phyloP scores from a whole-genome alignment of 2,329 filamentous ascomycete genomes.

The Exophiala spinifera region DNA sequence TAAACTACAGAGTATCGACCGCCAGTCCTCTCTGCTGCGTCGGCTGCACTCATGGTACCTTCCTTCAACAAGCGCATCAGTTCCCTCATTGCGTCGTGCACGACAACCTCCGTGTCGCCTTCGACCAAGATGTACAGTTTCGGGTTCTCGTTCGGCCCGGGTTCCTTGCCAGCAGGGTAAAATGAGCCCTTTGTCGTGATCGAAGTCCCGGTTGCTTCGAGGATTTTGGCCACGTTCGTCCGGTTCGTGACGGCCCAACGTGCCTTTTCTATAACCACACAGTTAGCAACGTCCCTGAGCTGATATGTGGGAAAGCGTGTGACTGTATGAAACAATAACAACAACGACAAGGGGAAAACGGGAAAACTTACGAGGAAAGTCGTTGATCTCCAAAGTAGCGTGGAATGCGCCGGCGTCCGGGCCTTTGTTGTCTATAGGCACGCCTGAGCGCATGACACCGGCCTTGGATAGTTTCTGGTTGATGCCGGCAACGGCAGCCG shows the following conservation, averaged over 20 bases:
- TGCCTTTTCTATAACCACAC: slow-evolving; percentile 65
- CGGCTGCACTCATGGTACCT: slow-evolving; percentile 82
- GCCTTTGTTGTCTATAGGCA: slow-evolving; percentile 97
- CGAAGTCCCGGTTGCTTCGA: slow-evolving; percentile 89
- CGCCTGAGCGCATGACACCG: slow-evolving; percentile 83
- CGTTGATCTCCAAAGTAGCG: slow-evolving; percentile 96
- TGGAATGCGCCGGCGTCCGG: slow-evolving; percentile 96
- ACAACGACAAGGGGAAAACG: background rate
- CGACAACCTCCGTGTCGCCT: slow-evolving; percentile 89
- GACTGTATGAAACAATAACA: no score
- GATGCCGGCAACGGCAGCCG: slow-evolving; percentile 86
- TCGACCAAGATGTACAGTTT: slow-evolving; percentile 98
- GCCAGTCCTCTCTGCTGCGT: slow-evolving; percentile 76
- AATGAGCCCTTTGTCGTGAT: slow-evolving; percentile 97
- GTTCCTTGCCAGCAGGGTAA: slow-evolving; percentile 78
- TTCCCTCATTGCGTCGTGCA: slow-evolving; percentile 86
- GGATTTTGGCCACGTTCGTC: slow-evolving; percentile 96
- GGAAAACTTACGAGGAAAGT: slow-evolving; percentile 71
- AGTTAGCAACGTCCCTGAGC: no score
- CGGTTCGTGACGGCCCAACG: slow-evolving; percentile 98
- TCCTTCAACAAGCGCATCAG: slow-evolving; percentile 84
- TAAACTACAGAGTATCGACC: slow-evolving; percentile 84
- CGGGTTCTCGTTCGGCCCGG: slow-evolving; percentile 70
- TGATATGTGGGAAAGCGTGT: no score
- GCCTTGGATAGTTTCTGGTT: slow-evolving; percentile 85